These are phyloP conservation scores for Tulasnella sp. DNA, from an alignment of 768 basidiomycete species.

Conservation along the genomic window DNA sequence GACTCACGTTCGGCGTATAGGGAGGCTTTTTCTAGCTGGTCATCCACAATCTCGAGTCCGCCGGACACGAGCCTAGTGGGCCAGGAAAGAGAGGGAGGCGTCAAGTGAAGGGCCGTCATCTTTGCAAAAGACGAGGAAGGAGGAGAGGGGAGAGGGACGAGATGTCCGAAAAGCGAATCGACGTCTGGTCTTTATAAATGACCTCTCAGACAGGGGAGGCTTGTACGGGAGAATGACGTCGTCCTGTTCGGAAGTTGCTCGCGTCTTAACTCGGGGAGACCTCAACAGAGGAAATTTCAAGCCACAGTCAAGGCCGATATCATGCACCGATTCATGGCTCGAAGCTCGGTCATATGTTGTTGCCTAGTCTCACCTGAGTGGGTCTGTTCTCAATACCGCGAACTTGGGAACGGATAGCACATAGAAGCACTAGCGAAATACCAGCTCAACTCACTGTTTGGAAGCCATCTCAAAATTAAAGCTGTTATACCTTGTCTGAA, in stretches of 20 bases:
- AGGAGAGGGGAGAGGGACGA: background rate
- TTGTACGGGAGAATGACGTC: background rate
- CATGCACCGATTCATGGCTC: background rate
- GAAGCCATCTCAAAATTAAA: too few relatives aligned
- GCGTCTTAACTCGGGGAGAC: background rate
- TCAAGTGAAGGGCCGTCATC: background rate
- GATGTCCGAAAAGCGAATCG: background rate
- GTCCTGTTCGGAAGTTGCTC: background rate
- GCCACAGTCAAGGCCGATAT: background rate
- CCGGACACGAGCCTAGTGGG: background rate
- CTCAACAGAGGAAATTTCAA: background rate
- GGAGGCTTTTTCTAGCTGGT: background rate
- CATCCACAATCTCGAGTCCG: conserved; percentile 10
- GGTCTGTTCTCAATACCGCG: background rate
- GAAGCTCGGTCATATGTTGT: background rate
- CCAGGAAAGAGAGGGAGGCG: background rate
- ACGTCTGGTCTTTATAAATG: background rate
- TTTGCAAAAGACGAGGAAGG: background rate
- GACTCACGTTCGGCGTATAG: conserved; percentile 8
- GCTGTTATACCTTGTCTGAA: too few relatives aligned
- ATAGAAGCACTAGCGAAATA: too few relatives aligned
- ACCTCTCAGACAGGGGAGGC: too few relatives aligned
- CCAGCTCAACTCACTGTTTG: too few relatives aligned
- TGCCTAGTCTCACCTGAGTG: background rate
- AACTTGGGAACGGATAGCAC: background rate